Conservation (phyloP, 2,329 filamentous ascomycete species). For the Microsporum audouinii region DNA sequence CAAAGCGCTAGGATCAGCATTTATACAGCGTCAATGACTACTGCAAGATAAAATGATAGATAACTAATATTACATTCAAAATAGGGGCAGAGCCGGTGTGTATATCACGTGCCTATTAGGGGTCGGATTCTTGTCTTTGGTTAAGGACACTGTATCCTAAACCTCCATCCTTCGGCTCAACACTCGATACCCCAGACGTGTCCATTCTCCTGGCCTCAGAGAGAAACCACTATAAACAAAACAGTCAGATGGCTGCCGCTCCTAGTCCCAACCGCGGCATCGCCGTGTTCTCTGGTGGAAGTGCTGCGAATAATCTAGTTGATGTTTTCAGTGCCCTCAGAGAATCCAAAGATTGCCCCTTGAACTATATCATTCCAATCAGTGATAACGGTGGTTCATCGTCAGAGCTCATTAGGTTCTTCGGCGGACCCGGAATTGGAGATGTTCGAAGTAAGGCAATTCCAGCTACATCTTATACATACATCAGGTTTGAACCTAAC, state of each 20-base stretch:
- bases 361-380: constrained; percentile 87
- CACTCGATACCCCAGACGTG: neutral
- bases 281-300: constrained; percentile 83
- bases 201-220: neutral
- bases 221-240: neutral
- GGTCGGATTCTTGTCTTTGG: neutral
- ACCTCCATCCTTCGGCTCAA: neutral
- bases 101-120: neutral
- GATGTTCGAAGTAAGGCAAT: constrained; percentile 56
- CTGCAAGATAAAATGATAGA: too few relatives aligned
- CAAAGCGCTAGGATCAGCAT: too few relatives aligned
- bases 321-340: constrained; percentile 68
- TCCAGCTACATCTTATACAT: neutral
- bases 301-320: constrained; percentile 86
- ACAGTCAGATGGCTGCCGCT: neutral
- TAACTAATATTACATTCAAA: too few relatives aligned
- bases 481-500: neutral
- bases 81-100: too few relatives aligned
- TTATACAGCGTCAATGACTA: too few relatives aligned
- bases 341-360: constrained; percentile 51
- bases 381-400: constrained; percentile 93
- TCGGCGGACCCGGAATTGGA: constrained; percentile 80
- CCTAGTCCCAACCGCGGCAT: constrained; percentile 41
- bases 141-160: neutral
- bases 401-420: constrained; percentile 84